phyloP scores from a whole-genome alignment of 2,329 filamentous ascomycete genomes.

The Trichoderma sp. region DNA sequence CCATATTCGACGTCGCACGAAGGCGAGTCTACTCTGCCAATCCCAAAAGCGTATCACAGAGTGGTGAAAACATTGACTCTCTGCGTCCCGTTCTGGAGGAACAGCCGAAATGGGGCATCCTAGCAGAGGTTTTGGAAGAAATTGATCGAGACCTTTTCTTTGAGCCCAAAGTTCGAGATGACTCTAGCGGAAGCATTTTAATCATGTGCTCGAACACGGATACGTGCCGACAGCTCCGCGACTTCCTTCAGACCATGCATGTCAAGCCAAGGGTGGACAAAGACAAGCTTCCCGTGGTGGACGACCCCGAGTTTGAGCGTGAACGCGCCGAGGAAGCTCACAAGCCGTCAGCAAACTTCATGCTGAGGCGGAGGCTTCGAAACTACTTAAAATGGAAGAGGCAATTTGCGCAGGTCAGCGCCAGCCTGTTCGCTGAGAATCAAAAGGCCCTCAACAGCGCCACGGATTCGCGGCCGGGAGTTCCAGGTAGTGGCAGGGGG shows the following conservation, averaged over 20 bases:
- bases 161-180: constrained; percentile 71
- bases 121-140: constrained; percentile 89
- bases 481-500: constrained; percentile 47
- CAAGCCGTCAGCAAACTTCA: constrained; percentile 72
- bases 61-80: constrained; percentile 52
- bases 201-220: constrained; percentile 92
- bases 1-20: constrained; percentile 88
- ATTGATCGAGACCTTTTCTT: constrained; percentile 89
- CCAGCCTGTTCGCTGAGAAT: constrained; percentile 73
- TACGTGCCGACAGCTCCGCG: constrained; percentile 82
- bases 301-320: constrained; percentile 43
- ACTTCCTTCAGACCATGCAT: constrained; percentile 90
- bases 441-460: constrained; percentile 71
- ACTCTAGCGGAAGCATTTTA: constrained; percentile 86
- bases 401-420: constrained; percentile 82
- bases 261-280: constrained; percentile 56
- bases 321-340: constrained; percentile 52
- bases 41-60: constrained; percentile 49
- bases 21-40: constrained; percentile 78
- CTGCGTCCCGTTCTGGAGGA: constrained; percentile 84
- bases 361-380: constrained; percentile 85
- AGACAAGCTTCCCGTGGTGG: background rate
- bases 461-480: constrained; percentile 52
- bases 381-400: constrained; percentile 89
- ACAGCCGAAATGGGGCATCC: constrained; percentile 85